Percentiles rank a stretch among this genome's conserved stretches.
phyloP scores from a whole-genome alignment of 345 rosid species.

The Raphanus raphanistrum region DNA sequence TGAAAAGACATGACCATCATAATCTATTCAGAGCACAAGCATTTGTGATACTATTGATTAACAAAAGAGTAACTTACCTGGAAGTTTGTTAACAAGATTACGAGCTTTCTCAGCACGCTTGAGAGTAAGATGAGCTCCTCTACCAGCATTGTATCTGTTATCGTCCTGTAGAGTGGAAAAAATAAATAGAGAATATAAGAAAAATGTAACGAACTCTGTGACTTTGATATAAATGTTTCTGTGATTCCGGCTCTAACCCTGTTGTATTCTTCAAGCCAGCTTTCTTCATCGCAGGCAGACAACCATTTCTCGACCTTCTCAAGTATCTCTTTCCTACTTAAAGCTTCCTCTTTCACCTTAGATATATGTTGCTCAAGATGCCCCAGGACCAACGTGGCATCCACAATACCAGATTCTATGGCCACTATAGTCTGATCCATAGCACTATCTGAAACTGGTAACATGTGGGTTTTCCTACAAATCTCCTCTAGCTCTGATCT shows the following conservation, averaged over 20 bases:
- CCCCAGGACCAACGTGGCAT: conserved; percentile 66
- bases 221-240: conserved; percentile 5
- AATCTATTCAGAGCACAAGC: conserved; percentile 2
- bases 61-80: conserved; percentile 55
- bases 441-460: conserved; percentile 41
- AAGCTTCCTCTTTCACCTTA: conserved; percentile 84
- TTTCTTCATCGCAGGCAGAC: conserved; percentile 90
- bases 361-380: conserved; percentile 85
- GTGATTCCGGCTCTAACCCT: conserved; percentile 51
- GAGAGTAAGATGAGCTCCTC: conserved; percentile 93
- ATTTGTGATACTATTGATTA: background rate
- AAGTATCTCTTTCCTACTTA: conserved; percentile 85
- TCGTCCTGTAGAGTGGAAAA: conserved; percentile 66
- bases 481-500: conserved; percentile 83
- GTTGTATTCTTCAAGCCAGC: conserved; percentile 98
- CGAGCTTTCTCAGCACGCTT: conserved; percentile 99
- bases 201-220: background rate
- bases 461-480: conserved; percentile 71
- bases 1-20: conserved; percentile 9
- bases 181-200: conserved; percentile 16
- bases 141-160: conserved; percentile 93
- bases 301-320: conserved; percentile 97
- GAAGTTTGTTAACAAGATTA: conserved; percentile 80
- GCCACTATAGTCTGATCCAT: conserved; percentile 68
- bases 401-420: conserved; percentile 80